Evolutionary conservation across 2,329 filamentous ascomycete species (phyloP).

Genomic region (Cryphonectria nitschkei): DNA sequence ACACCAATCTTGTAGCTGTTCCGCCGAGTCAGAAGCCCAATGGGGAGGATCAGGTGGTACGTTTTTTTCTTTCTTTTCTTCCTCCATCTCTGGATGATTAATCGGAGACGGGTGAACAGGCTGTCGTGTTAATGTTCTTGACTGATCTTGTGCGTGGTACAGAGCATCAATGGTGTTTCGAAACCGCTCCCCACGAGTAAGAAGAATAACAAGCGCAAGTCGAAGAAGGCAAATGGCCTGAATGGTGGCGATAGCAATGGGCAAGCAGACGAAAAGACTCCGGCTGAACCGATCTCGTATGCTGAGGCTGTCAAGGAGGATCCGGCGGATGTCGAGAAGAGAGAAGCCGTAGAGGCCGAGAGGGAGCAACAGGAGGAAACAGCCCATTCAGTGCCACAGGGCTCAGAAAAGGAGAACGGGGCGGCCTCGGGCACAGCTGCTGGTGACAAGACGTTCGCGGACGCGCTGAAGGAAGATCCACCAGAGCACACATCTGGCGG

Average conservation of each 20-base stretch:
- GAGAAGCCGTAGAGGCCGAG: background rate
- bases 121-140: background rate
- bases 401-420: background rate
- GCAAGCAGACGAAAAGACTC: background rate
- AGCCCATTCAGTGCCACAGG: background rate
- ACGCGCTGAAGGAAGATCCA: constrained; percentile 24
- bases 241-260: constrained; percentile 1
- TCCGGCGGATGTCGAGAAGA: constrained; percentile 13
- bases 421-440: constrained; percentile 11
- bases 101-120: background rate
- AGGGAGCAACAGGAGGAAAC: background rate
- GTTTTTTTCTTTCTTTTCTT: background rate
- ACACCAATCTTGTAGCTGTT: constrained; percentile 26
- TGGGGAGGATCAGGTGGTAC: constrained; percentile 10
- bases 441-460: constrained; percentile 26
- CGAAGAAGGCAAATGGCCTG: constrained; percentile 20
- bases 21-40: constrained; percentile 11
- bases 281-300: constrained; percentile 22
- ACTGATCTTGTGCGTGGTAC: background rate
- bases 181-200: constrained; percentile 13
- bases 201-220: constrained; percentile 27
- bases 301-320: constrained; percentile 28
- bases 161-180: background rate
- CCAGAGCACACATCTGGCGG: background rate
- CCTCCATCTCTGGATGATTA: background rate